Base-by-base conservation (phyloP, 345 rosid genomes). In the Toxicodendron radicans region DNA sequence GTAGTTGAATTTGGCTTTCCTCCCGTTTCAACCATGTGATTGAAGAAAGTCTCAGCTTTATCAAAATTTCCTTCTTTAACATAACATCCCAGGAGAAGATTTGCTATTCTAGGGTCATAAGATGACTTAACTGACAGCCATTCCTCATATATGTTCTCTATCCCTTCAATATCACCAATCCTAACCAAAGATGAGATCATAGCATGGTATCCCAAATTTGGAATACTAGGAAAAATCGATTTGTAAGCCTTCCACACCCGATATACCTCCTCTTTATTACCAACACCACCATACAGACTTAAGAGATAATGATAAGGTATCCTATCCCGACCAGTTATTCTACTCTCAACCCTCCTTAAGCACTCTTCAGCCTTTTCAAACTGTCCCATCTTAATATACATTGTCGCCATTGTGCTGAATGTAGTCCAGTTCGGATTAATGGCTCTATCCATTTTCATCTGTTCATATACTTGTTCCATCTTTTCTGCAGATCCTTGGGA, bases 401-500 rank as follows among this genome's bases (percentile, higher is more conserved):
- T 87, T 18, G 93, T 88, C 14, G 97, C 97, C 94, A 95, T 81
- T 3, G 98, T 92, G 86, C 97, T 92, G 74, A 86, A 95, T 18
- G 99, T 90, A 66, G 94, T 90, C 99, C 99, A 95, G 81, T 88
- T 90, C 17, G 97, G 94, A 75, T 78, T 85, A 48, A 90, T 83
- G 41, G 76, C 68, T 65, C 45, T 81, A 78, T 92, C 94, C 6
- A 63, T 70, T 73, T 82, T 92, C 99, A 95, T 91, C 82, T 77
- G 86, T 73, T 87, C 86, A 70, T 83, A 91, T n/a, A 87, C 96
- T 70, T 81, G 76, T 66, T 95, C 98, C 98, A 95, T 87, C 78
- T 78, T 85, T 56, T 90, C 93, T 33, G 69, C 80, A 8, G 86
- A 90, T 70, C 93, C 96, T 70, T 78, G 89, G 48, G 89, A 81